These are phyloP conservation scores for Solanum hybrid DNA, from an alignment of 305 asterid genomes.

Conservation along the genomic window DNA sequence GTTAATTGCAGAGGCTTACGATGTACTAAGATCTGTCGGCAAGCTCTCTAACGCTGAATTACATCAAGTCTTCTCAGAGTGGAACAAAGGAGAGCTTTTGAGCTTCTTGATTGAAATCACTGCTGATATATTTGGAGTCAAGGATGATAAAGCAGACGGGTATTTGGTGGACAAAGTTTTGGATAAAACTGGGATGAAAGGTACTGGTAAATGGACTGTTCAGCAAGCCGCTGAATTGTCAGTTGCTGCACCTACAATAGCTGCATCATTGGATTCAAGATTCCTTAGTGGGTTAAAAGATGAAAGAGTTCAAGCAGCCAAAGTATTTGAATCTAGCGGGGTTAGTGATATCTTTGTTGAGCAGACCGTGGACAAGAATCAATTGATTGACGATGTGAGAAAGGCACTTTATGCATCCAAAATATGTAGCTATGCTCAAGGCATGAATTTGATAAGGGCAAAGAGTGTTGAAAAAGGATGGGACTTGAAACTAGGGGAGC, in stretches of 20 bases:
- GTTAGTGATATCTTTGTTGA: constrained; percentile 47
- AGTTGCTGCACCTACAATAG: constrained; percentile 90
- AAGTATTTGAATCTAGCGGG: constrained; percentile 70
- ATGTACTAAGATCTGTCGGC: constrained; percentile 81
- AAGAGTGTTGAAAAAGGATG: constrained; percentile 86
- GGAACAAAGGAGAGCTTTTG: constrained; percentile 90
- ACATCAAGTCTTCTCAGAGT: constrained; percentile 62
- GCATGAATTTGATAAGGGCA: constrained; percentile 87
- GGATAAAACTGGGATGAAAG: constrained; percentile 98
- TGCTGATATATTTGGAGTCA: constrained; percentile 81
- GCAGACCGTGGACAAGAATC: constrained; percentile 55
- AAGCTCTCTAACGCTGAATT: constrained; percentile 77
- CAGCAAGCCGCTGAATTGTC: constrained; percentile 98
- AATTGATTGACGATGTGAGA: constrained; percentile 69
- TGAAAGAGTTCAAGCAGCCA: constrained; percentile 74
- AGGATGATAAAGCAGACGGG: constrained; percentile 82
- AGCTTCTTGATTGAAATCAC: constrained; percentile 96
- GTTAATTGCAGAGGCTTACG: constrained; percentile 87
- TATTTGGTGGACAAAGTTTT: constrained; percentile 80
- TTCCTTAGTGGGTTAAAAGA: constrained; percentile 92
- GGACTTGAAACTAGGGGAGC: constrained; percentile 80
- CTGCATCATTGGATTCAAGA: constrained; percentile 89
- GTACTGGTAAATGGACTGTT: constrained; percentile 95
- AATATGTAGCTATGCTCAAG: constrained; percentile 90
- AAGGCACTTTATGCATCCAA: constrained; percentile 81